Conservation (phyloP, 2,329 filamentous ascomycete species). For the Penicillium rolfsii region DNA sequence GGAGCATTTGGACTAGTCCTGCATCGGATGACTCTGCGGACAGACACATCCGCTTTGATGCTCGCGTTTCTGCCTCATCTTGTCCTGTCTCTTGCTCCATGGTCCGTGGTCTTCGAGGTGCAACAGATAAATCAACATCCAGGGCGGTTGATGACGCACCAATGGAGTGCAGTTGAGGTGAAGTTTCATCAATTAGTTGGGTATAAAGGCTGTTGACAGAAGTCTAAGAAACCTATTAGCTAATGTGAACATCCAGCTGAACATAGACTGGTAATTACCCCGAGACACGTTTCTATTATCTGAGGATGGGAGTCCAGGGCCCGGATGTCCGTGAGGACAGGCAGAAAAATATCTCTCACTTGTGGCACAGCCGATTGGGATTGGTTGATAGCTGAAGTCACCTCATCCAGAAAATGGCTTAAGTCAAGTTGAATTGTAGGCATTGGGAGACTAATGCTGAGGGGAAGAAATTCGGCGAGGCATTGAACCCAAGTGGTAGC, state of each 20-base stretch:
- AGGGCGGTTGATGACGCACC: background rate
- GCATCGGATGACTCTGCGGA: conserved; percentile 39
- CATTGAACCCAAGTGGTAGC: conserved; percentile 37
- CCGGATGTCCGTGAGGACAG: conserved; percentile 31
- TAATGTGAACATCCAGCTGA: background rate
- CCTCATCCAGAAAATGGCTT: conserved; percentile 34
- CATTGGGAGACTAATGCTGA: conserved; percentile 28
- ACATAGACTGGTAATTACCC: conserved; percentile 31
- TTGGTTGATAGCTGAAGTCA: conserved; percentile 25
- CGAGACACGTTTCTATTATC: conserved; percentile 35
- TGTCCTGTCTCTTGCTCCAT: conserved; percentile 15
- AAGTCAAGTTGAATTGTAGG: conserved; percentile 37
- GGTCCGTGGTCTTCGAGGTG: conserved; percentile 16
- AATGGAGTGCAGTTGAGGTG: background rate
- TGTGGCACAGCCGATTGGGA: conserved; percentile 26
- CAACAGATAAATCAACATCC: conserved; percentile 1
- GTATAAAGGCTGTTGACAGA: conserved; percentile 28
- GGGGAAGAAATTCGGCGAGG: conserved; percentile 35
- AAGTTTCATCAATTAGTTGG: conserved; percentile 8
- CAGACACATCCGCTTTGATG: conserved; percentile 43
- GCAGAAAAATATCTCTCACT: conserved; percentile 33
- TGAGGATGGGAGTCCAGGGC: conserved; percentile 23
- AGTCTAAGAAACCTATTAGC: conserved; percentile 29
- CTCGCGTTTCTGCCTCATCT: conserved; percentile 28
- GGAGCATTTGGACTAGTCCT: conserved; percentile 38